phyloP scores from a whole-genome alignment of 768 basidiomycete genomes.

The Goffeauzyma gilvescens region DNA sequence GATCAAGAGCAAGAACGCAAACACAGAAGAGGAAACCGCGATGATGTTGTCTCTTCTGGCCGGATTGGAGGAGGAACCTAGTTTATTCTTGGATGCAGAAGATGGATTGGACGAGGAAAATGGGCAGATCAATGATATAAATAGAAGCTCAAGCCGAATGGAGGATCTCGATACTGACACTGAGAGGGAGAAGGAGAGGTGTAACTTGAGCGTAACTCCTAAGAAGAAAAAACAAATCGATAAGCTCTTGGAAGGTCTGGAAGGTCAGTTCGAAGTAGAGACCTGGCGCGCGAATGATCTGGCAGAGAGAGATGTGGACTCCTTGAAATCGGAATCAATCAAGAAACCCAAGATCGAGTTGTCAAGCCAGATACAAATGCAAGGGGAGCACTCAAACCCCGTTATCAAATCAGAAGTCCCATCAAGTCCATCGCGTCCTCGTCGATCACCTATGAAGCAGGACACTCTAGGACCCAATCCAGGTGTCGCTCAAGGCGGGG shows the following conservation, averaged over 20 bases:
- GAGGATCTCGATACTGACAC: not conserved
- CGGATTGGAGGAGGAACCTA: not conserved
- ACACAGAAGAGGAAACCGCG: not conserved
- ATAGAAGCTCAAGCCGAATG: not conserved
- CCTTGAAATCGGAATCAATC: too few relatives aligned
- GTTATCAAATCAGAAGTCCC: too few relatives aligned
- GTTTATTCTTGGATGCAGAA: not conserved
- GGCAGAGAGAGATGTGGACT: not conserved
- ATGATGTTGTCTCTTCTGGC: not conserved
- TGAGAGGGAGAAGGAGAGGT: not conserved
- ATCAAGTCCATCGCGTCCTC: too few relatives aligned
- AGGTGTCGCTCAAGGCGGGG: not conserved
- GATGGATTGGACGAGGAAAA: too few relatives aligned
- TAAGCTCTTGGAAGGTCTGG: not conserved
- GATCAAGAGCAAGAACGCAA: too few relatives aligned
- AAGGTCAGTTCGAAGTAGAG: slow-evolving; percentile 1
- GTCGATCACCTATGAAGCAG: not conserved
- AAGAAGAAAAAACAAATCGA: slow-evolving; percentile 1
- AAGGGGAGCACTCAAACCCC: not conserved
- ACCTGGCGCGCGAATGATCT: not conserved
- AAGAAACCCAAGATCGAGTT: too few relatives aligned
- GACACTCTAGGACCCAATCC: not conserved
- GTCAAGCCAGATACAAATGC: not conserved
- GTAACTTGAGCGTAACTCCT: not conserved
- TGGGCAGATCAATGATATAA: too few relatives aligned